Conservation (phyloP, 495 filamentous ascomycete genomes). For the Penicillium maclennaniae region DNA sequence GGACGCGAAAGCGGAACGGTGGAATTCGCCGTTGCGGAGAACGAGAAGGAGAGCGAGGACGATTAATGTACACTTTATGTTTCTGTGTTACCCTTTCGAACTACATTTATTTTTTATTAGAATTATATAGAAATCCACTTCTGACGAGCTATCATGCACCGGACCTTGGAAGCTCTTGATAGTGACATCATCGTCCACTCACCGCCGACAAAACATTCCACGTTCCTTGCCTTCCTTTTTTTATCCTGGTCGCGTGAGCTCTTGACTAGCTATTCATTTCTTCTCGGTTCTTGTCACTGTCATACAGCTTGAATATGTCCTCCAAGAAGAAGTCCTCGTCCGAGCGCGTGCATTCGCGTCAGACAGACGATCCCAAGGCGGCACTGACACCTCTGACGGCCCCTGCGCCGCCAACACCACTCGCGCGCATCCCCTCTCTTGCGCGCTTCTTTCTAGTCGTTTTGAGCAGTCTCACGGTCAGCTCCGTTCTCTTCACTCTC, state of each 20-base stretch:
- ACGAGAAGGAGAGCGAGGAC: conserved; percentile 28
- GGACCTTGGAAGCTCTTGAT: conserved; percentile 10
- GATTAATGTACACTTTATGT: conserved; percentile 3
- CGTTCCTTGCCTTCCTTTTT: conserved; percentile 9
- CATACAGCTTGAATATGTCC: conserved; percentile 7
- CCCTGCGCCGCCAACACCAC: conserved; percentile 4
- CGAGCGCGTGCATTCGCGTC: not conserved
- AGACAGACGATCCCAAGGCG: conserved; percentile 12
- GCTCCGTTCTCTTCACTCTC: conserved; percentile 53
- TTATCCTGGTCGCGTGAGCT: not conserved
- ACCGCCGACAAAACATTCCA: conserved; percentile 23
- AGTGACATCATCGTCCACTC: conserved; percentile 39
- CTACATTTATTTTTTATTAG: not conserved
- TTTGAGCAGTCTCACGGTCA: conserved; percentile 58
- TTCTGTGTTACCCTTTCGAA: not conserved
- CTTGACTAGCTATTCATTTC: conserved; percentile 1
- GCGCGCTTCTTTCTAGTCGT: conserved; percentile 62
- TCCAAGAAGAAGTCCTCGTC: conserved; percentile 12
- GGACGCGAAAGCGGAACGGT: conserved; percentile 43
- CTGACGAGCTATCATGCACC: not conserved
- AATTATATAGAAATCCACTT: not conserved
- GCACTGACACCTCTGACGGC: conserved; percentile 2
- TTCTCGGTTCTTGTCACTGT: not conserved
- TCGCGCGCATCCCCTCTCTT: conserved; percentile 38
- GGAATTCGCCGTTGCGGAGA: conserved; percentile 43